Evolutionary conservation across 257 asterid species (phyloP), one percentile per base, ranked within the genome.

Genomic region (Rehmannia glutinosa): DNA sequence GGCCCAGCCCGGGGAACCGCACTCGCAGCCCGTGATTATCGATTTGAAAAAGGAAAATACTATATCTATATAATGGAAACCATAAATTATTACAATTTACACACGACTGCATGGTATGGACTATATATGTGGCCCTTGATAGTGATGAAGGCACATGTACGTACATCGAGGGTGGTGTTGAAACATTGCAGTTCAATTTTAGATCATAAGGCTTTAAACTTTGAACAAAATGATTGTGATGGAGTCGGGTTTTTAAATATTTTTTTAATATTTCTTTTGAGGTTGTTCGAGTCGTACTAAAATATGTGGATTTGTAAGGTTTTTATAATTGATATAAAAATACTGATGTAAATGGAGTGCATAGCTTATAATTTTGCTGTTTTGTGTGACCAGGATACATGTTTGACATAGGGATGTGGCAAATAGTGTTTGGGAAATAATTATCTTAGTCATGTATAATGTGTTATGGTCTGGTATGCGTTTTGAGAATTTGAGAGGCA

Each of bases 1-100:
- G 54, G 20, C 62, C 72, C 3, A 56, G 25, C 32, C 41, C 45
- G 11, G 67, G 21, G 9, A 59, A 62, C 42, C 77, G 64, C 25
- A 25, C 59, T 8, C 74, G 13, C 12, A 52, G 28, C 19, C 43
- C 55, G 16, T 69, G 61, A 69, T 35, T 59, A 42, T 20, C 21
- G 49, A 19, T 19, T 13, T 1, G 27, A 21, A 39, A 3, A 24
- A 52, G 12, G 19, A 30, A 63, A 15, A 42, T 7, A 15, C 5
- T 16, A 16, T 42, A 6, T 10, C 33, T 10, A 4, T 5, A 45
- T 17, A 51, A 55, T n/a, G 17, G 6, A 17, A 41, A 17, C 8
- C 30, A 19, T 11, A 54, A 54, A 38, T 35, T 11, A 6, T 19
- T 35, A 32, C 20, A 58, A 36, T 36, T 32, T 52, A 11, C 36